Percentiles rank a stretch among this genome's conserved stretches.
Conservation (phyloP, 2,329 filamentous ascomycete genomes). For the Helotiales sp. region DNA sequence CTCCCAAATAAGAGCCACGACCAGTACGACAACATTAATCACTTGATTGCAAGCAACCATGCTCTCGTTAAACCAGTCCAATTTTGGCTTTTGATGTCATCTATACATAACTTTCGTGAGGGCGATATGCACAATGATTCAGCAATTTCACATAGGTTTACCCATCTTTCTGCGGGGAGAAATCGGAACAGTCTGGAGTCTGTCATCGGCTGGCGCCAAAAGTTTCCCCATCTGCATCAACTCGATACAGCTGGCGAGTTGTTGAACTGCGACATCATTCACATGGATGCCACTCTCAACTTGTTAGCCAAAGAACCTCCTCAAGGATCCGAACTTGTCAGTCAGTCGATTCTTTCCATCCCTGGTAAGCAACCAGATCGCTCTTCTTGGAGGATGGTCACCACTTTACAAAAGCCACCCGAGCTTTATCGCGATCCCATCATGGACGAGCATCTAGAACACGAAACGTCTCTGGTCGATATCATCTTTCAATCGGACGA, state of each 20-base stretch:
- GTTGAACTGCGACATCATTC: slow-evolving; percentile 57
- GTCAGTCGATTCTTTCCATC: slow-evolving; percentile 59
- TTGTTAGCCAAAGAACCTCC: slow-evolving; percentile 58
- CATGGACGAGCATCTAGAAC: slow-evolving; percentile 38
- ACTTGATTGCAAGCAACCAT: slow-evolving; percentile 10
- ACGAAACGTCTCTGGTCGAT: slow-evolving; percentile 15
- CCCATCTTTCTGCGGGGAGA: slow-evolving; percentile 18
- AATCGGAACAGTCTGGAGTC: slow-evolving; percentile 45
- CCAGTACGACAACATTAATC: slow-evolving; percentile 21
- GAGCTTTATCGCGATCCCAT: slow-evolving; percentile 39
- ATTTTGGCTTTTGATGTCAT: slow-evolving; percentile 32
- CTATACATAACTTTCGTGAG: slow-evolving; percentile 11
- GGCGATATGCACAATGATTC: slow-evolving; percentile 21
- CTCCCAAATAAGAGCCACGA: slow-evolving; percentile 26
- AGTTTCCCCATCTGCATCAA: slow-evolving; percentile 56
- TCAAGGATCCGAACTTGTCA: slow-evolving; percentile 58
- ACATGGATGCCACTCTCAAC: slow-evolving; percentile 62
- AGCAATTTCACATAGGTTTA: slow-evolving; percentile 28
- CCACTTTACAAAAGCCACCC: slow-evolving; percentile 55
- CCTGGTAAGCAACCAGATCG: slow-evolving; percentile 53
- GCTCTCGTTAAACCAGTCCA: slow-evolving; percentile 24
- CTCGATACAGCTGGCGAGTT: slow-evolving; percentile 52
- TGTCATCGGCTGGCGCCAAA: slow-evolving; percentile 57
- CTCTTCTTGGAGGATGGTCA: slow-evolving; percentile 61
- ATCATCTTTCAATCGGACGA: slow-evolving; percentile 16